Conservation (phyloP, 2,329 filamentous ascomycete genomes). For the Aspergillus tanneri region DNA sequence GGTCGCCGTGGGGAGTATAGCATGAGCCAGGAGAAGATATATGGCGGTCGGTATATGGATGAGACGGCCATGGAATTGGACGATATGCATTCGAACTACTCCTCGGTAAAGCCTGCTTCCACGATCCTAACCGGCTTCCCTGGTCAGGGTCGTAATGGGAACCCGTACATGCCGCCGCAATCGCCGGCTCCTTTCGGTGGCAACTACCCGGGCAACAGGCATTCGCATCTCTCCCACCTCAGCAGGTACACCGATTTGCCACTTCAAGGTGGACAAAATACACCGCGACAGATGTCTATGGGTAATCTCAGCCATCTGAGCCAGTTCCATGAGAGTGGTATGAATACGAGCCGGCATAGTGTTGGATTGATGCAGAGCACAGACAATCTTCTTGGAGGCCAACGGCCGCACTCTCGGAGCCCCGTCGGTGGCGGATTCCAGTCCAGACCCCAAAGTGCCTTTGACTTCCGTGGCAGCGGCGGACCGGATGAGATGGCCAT, state of each 20-base stretch:
- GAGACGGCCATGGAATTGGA: slow-evolving; percentile 87
- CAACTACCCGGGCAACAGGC: slow-evolving; percentile 53
- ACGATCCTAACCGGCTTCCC: slow-evolving; percentile 85
- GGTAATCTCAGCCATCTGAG: slow-evolving; percentile 54
- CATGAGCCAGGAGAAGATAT: slow-evolving; percentile 61
- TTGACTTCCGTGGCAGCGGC: slow-evolving; percentile 58
- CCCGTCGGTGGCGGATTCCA: slow-evolving; percentile 48
- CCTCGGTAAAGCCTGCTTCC: slow-evolving; percentile 79
- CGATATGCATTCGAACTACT: slow-evolving; percentile 95
- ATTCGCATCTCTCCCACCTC: slow-evolving; percentile 69
- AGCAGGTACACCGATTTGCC: slow-evolving; percentile 64
- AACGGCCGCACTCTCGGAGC: slow-evolving; percentile 44
- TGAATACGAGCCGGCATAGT: slow-evolving; percentile 41
- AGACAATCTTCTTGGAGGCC: slow-evolving; percentile 45
- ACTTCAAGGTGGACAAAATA: slow-evolving; percentile 37
- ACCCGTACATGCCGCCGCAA: slow-evolving; percentile 76
- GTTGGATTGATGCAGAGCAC: slow-evolving; percentile 45
- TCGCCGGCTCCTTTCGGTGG: slow-evolving; percentile 71
- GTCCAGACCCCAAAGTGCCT: slow-evolving; percentile 53
- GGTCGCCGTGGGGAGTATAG: slow-evolving; percentile 74
- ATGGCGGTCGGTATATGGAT: slow-evolving; percentile 66
- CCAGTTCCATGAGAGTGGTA: slow-evolving; percentile 43
- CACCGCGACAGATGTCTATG: slow-evolving; percentile 60
- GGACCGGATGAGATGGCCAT: slow-evolving; percentile 80
- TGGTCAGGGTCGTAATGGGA: slow-evolving; percentile 54